Base-by-base conservation (phyloP, 2,329 filamentous ascomycete genomes). In the Cytospora schulzeri region DNA sequence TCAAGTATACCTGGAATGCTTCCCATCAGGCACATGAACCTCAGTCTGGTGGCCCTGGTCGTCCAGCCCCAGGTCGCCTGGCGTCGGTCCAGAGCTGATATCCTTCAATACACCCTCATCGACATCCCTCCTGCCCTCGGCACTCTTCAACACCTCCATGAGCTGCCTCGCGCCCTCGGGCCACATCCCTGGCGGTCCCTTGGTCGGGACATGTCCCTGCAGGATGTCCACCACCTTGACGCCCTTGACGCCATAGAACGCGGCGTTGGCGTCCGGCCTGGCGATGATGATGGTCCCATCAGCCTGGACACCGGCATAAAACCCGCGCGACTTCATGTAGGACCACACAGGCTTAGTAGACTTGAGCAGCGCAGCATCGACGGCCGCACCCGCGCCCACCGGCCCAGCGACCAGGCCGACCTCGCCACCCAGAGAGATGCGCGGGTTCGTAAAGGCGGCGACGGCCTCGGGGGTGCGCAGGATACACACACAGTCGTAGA, bases 231-330 rank as follows among this genome's bases (percentile, higher is more conserved):
- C 60, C 45, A 68, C 67, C 12, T 64, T 60, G 41, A 70, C 60
- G 45, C 66, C 69, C 38, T 65, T 66, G n/a, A 52, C 80, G 17
- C 85, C 84, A 71, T 91, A 92, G 71, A 91, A 91, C 15, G 84
- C 81, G 70, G 88, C 88, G 70, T 92, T 92, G 71, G 91, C 89
- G 70, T 91, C 89, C 0, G 81, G 84, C 41, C 89, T 82, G 72
- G 91, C 89, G 58, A 91, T 88, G 61, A 92, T 81, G n/a, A 91
- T 81, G 0, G 89, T 91, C 24, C 89, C 90, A 69, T 91, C 89
- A n/a, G 91, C 80, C 67, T 90, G 88, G 0, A 91, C 82, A 3
- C 89, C 88, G 4, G 88, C 88, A 69, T 91, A 91, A 65, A 92
- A 83, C 4, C 90, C 89, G 57, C 88, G 81, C 68, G 86, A 88